phyloP scores from a whole-genome alignment of 306 rosid genomes.

The Benincasa hispida region DNA sequence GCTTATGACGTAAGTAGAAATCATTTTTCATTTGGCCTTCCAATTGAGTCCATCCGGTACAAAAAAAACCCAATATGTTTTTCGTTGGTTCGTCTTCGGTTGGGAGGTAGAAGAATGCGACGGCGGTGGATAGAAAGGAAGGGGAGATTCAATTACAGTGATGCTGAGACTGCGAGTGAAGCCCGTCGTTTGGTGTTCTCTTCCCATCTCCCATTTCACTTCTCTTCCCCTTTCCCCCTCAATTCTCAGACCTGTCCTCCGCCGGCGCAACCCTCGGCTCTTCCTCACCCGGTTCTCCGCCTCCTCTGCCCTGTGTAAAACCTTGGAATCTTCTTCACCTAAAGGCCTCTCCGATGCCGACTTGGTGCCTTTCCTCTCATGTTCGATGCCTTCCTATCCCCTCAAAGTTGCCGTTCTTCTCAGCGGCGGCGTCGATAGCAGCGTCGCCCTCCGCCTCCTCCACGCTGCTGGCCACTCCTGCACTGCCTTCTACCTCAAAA shows the following conservation, averaged over 20 bases:
- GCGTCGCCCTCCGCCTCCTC: conserved; percentile 81
- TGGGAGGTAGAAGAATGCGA: background rate
- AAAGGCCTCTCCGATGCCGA: conserved; percentile 18
- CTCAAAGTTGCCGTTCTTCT: conserved; percentile 69
- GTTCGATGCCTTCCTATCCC: conserved; percentile 45
- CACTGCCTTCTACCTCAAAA: conserved; percentile 82
- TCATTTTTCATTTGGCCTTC: too few relatives aligned
- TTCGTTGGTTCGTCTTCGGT: background rate
- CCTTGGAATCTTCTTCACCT: conserved; percentile 10
- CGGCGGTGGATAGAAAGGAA: background rate
- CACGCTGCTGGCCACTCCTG: conserved; percentile 86
- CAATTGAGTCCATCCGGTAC: too few relatives aligned
- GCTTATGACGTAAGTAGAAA: too few relatives aligned
- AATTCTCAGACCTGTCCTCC: conserved; percentile 15
- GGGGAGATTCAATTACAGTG: background rate
- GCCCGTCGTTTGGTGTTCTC: background rate
- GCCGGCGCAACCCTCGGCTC: conserved; percentile 4
- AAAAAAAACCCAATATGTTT: too few relatives aligned
- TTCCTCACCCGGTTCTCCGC: conserved; percentile 10
- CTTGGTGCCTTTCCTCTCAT: conserved; percentile 31
- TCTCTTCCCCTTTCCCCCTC: conserved; percentile 14
- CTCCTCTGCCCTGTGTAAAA: conserved; percentile 6
- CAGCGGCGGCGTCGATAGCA: conserved; percentile 91
- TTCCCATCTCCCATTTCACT: conserved; percentile 14
- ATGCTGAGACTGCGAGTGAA: conserved; percentile 3